Evolutionary conservation across 495 filamentous ascomycete genomes (phyloP), one percentile per base, ranked within the genome.

Genomic region (Neurospora sp.): DNA sequence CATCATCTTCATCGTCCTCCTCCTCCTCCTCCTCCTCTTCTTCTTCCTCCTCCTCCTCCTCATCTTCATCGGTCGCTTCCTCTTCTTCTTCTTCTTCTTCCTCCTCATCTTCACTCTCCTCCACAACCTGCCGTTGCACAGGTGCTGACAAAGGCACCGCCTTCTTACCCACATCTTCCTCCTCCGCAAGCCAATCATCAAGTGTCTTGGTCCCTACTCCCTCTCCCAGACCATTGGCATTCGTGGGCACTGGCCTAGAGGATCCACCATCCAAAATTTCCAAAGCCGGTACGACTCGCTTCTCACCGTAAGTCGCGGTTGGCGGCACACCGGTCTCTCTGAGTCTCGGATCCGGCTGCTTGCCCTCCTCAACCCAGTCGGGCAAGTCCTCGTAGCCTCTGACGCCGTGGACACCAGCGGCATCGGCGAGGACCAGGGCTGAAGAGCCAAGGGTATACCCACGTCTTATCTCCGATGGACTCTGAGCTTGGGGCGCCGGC

Each of bases 171-270:
- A 75, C 82, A 0, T 86, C 87, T 39, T 89, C 88, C 44, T 89
- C 89, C 71, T 93, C 92, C 31, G 86, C 91, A 71, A 98, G 84
- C 93, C 96, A 98, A 79, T 97, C 92, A 84, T 97, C 92, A 75
- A 98, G 83, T 22, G 88, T 91, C 88, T 94, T 97, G 7, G 82
- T 84, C 10, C 84, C 89, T 70, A 85, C 83, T 44, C 76, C 72
- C 31, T 77, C 78, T 41, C 77, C 80, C 35, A 78, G 70, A 9
- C 80, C 78, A 69, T 82, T 84, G 70, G 83, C 79, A 42, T 76
- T 70, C 74, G 90, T 88, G 2, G 86, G 87, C 2, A 89, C 90
- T 40, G 91, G 87, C 53, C 89, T 78, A 59, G 68, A 40, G 12
- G 20, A 68, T 22, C 40, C 48, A 12, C 37, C 83, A 74, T 94